Evolutionary conservation across 441 rosid species (phyloP).

Genomic region (Viola pubescens): DNA sequence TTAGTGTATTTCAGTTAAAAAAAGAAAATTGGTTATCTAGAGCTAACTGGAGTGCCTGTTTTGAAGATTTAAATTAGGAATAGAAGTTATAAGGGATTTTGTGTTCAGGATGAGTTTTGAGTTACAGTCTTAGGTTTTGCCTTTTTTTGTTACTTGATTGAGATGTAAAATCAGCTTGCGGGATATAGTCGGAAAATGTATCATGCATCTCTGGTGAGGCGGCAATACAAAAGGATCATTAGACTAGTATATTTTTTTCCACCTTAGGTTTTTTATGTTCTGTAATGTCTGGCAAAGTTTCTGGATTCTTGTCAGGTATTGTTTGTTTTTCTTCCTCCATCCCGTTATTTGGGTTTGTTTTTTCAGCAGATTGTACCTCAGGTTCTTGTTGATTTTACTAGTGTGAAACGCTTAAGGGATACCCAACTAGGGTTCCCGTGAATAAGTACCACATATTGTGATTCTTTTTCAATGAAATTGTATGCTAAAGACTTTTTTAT

Average conservation of each 20-base stretch:
- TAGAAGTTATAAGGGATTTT: conserved; percentile 50
- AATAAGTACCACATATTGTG: conserved; percentile 43
- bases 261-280: conserved; percentile 23
- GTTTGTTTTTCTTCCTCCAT: conserved; percentile 22
- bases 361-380: conserved; percentile 58
- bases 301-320: conserved; percentile 28
- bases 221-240: conserved; percentile 35
- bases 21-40: conserved; percentile 43
- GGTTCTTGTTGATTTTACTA: conserved; percentile 43
- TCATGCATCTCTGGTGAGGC: conserved; percentile 54
- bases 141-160: conserved; percentile 34
- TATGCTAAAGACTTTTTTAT: neutral
- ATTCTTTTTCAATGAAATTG: conserved; percentile 28
- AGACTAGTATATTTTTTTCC: conserved; percentile 24
- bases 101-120: conserved; percentile 58
- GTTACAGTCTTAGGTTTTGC: conserved; percentile 16
- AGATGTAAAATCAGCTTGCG: conserved; percentile 56
- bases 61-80: conserved; percentile 37
- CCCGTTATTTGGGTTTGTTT: conserved; percentile 37
- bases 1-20: conserved; percentile 38
- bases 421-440: conserved; percentile 62
- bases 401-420: conserved; percentile 56
- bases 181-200: conserved; percentile 48
- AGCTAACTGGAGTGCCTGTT: conserved; percentile 56
- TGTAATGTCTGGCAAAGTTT: conserved; percentile 36